Evolutionary conservation across 768 basidiomycete genomes (phyloP), one percentile per base, ranked within the genome.

Genomic region (Lentinula lateritia): DNA sequence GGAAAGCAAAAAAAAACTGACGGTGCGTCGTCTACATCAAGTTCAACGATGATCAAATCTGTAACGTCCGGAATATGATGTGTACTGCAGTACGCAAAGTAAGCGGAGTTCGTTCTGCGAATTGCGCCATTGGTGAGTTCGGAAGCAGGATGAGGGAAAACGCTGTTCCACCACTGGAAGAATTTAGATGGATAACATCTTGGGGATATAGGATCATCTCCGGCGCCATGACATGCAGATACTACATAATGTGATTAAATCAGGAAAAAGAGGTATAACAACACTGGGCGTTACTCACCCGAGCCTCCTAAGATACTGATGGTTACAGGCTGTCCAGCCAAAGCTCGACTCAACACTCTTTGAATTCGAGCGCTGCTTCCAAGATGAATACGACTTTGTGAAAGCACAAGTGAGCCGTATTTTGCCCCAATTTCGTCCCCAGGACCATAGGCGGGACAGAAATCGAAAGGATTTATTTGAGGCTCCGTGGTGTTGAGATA

Each of bases 61-160:
- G 93, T 93, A 53, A 85, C 77, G 70, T 99, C 97, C 5, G 96
- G 96, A 10, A 98, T 80, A 70, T 99, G 96, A 66, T 97, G 95
- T 1, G 83, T 82, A 67, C 86, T 91, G 80, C 96, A 99, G 76
- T 88, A 98, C 8, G 89, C 91, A 78, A 95, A 99, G 76, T 99
- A 99, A 10, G 87, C 89, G 0, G 95, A 94, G 73, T 90, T 89
- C 20, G 95, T 95, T 54, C 88, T 87, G 15, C 93, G 83, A 83
- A 95, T 90, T 3, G 96, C 96, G 39, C 96, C 96, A 73, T 99
- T 99, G 32, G 96, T 99, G 66, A 99, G 83, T 72, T 98, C 95
- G 10, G 95, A 94, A 1, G 95, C 95, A 0, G 96, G 96, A 73
- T 99, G 93, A 0, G 96, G 97, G 76, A 99, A 99, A n/a, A 98